A percentile compares a stretch with the other conserved stretches of the same genome.
Evolutionary conservation across 164 flowering plant species (phyloP).

Genomic region (Sextonia rubra): DNA sequence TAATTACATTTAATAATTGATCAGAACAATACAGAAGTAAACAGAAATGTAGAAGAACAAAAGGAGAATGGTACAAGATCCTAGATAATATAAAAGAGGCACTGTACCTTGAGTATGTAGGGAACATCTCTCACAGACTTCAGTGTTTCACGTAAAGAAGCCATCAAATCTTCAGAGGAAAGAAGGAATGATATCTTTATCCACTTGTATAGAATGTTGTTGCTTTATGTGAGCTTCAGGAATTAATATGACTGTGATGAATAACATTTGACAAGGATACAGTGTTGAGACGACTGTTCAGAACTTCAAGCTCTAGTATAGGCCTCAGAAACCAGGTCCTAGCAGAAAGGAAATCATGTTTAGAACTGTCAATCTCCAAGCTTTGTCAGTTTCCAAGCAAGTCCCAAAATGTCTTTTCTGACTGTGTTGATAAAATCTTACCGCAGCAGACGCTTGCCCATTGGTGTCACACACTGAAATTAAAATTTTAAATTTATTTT

Average conservation of each 20-base stretch:
- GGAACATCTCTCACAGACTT: constrained; percentile 86
- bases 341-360: constrained; percentile 8
- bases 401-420: constrained; percentile 2
- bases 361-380: constrained; percentile 6
- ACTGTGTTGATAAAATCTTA: constrained; percentile 21
- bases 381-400: neutral
- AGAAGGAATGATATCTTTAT: constrained; percentile 84
- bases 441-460: constrained; percentile 92
- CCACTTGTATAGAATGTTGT: constrained; percentile 18
- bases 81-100: neutral
- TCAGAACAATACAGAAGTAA: neutral
- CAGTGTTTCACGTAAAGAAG: constrained; percentile 68
- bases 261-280: constrained; percentile 57
- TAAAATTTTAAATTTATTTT: constrained; percentile 18
- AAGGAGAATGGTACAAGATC: neutral
- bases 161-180: constrained; percentile 70
- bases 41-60: constrained; percentile 1
- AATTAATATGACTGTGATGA: neutral
- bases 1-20: neutral
- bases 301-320: constrained; percentile 66
- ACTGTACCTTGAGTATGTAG: constrained; percentile 65
- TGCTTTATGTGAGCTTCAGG: constrained; percentile 2
- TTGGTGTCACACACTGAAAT: constrained; percentile 85
- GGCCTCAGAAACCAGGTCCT: constrained; percentile 98
- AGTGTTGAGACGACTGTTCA: constrained; percentile 74